These are phyloP conservation scores for Calophaca sinica DNA, from an alignment of 306 rosid species.

Conservation along the genomic window DNA sequence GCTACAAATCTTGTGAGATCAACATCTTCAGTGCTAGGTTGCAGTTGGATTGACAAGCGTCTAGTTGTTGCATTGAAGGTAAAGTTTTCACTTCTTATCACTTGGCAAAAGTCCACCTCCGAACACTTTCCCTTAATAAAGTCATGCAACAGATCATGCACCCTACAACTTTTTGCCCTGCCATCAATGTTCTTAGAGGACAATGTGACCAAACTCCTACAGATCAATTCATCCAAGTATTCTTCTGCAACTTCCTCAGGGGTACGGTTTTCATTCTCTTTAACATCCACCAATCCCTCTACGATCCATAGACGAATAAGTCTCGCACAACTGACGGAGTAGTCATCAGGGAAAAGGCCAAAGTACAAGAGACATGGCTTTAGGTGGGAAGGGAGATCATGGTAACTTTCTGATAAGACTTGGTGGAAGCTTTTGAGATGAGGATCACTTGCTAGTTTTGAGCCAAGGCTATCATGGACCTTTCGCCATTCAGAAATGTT, in stretches of 20 bases:
- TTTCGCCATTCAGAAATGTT: background rate
- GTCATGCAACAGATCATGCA: constrained; percentile 10
- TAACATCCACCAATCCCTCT: constrained; percentile 20
- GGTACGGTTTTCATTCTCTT: background rate
- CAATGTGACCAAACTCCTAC: background rate
- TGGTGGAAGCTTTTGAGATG: no score
- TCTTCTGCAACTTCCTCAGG: constrained; percentile 15
- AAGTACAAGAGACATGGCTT: no score
- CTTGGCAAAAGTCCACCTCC: constrained; percentile 14
- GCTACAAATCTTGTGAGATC: background rate
- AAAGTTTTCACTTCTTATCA: background rate
- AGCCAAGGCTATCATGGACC: no score
- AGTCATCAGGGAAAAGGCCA: no score
- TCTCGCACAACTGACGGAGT: background rate
- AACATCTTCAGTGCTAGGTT: background rate
- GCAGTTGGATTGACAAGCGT: no score
- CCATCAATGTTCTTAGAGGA: background rate
- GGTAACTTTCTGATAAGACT: no score
- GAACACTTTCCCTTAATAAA: background rate
- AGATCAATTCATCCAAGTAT: constrained; percentile 12
- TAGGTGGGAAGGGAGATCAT: no score
- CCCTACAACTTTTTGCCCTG: background rate
- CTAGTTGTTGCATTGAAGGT: background rate
- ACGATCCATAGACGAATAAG: constrained; percentile 22
- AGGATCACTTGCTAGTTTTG: no score